These are phyloP conservation scores for Capsicum chinense DNA, from an alignment of 257 asterid species.

Conservation along the genomic window DNA sequence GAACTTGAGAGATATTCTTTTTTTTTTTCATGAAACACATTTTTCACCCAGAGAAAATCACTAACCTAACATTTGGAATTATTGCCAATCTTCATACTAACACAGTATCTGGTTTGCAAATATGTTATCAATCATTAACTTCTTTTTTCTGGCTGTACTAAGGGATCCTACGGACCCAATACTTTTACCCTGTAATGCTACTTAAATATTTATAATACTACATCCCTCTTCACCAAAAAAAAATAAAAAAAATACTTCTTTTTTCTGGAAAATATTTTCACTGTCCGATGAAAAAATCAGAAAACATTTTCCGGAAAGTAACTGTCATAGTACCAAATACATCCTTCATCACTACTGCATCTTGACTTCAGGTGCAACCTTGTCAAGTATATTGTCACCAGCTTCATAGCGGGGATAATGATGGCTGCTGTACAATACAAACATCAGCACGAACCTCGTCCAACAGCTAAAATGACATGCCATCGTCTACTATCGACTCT, in stretches of 20 bases:
- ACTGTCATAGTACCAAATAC: not conserved
- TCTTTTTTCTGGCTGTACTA: not conserved
- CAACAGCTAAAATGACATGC: not conserved
- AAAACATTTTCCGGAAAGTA: not conserved
- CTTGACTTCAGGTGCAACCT: constrained; percentile 2
- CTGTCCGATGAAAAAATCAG: not conserved
- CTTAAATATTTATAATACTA: no score
- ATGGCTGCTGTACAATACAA: not conserved
- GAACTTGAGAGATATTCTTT: not conserved
- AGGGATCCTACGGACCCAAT: no score
- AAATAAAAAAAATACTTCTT: not conserved
- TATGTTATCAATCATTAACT: not conserved
- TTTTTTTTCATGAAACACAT: not conserved
- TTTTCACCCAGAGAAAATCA: no score
- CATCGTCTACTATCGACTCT: not conserved
- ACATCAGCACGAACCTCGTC: not conserved
- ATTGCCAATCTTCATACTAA: no score
- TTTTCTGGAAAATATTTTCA: not conserved
- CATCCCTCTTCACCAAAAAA: no score
- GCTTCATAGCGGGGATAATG: not conserved
- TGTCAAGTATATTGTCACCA: not conserved
- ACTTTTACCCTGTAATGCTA: no score
- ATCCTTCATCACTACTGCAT: not conserved
- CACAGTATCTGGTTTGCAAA: no score
- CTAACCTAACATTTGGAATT: no score